Evolutionary conservation across 2,329 filamentous ascomycete genomes (phyloP).

Genomic region (Fusarium graminum): DNA sequence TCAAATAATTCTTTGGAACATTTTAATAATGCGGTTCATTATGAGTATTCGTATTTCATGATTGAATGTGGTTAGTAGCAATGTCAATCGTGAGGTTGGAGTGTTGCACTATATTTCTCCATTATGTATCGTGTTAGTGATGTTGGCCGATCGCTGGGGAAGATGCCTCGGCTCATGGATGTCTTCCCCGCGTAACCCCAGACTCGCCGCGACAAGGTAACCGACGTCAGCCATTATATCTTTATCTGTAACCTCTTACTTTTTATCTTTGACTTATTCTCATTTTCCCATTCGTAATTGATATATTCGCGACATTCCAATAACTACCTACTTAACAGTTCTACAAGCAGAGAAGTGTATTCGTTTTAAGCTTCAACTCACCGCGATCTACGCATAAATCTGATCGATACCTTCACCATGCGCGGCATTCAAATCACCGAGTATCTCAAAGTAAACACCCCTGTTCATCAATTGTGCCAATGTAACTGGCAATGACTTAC

Average conservation of each 20-base stretch:
- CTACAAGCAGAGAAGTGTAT: not conserved
- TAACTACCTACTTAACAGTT: not conserved
- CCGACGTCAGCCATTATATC: conserved; percentile 35
- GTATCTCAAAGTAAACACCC: conserved; percentile 75
- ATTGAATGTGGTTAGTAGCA: not conserved
- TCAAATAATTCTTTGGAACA: conserved; percentile 27
- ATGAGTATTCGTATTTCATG: not conserved
- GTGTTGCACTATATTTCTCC: not conserved
- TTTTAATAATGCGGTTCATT: not conserved
- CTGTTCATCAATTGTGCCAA: not conserved
- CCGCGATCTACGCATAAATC: not conserved
- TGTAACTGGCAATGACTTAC: not conserved
- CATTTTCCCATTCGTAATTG: not conserved
- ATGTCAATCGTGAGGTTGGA: conserved; percentile 2
- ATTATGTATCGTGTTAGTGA: not conserved
- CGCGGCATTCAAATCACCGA: conserved; percentile 79
- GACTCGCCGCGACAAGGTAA: conserved; percentile 26
- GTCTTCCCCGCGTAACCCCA: conserved; percentile 44
- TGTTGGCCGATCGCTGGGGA: conserved; percentile 25
- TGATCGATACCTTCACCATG: conserved; percentile 64
- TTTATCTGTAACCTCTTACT: conserved; percentile 10
- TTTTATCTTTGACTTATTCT: not conserved
- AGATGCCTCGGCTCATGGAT: conserved; percentile 49
- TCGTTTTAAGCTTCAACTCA: not conserved
- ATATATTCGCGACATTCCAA: not conserved